Conservation (phyloP, 306 rosid species). For the Mimosa pudica region DNA sequence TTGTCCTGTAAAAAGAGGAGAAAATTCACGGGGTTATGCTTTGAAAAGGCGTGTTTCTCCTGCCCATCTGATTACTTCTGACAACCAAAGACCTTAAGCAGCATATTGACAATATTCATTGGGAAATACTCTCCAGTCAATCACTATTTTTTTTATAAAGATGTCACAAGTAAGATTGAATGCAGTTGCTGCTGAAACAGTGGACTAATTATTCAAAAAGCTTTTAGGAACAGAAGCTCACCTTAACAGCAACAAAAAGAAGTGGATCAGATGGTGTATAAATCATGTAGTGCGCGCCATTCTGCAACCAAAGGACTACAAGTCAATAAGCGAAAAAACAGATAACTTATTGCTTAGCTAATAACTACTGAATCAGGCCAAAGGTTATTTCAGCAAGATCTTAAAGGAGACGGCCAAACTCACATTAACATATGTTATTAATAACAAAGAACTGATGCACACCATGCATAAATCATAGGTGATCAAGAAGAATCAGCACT, state of each 20-base stretch:
- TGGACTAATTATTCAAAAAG: conserved; percentile 17
- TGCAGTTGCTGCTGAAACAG: conserved; percentile 10
- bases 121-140: conserved; percentile 21
- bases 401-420: conserved; percentile 2
- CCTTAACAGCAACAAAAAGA: conserved; percentile 51
- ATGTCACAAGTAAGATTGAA: not conserved
- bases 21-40: conserved; percentile 25
- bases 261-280: conserved; percentile 92
- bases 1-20: conserved; percentile 62
- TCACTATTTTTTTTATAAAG: conserved; percentile 24
- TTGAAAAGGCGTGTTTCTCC: conserved; percentile 19
- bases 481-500: conserved; percentile 11
- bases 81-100: conserved; percentile 12
- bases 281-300: conserved; percentile 76
- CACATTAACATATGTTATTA: conserved; percentile 22
- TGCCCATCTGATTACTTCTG: not conserved
- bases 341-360: not conserved
- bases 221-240: conserved; percentile 32
- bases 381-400: conserved; percentile 16
- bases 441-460: conserved; percentile 1
- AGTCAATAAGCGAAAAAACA: conserved; percentile 20
- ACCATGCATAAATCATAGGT: not conserved
- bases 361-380: conserved; percentile 11
- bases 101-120: conserved; percentile 16
- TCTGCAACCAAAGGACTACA: conserved; percentile 48